Conservation (phyloP, 2,329 filamentous ascomycete genomes). For the Thelonectria olida region DNA sequence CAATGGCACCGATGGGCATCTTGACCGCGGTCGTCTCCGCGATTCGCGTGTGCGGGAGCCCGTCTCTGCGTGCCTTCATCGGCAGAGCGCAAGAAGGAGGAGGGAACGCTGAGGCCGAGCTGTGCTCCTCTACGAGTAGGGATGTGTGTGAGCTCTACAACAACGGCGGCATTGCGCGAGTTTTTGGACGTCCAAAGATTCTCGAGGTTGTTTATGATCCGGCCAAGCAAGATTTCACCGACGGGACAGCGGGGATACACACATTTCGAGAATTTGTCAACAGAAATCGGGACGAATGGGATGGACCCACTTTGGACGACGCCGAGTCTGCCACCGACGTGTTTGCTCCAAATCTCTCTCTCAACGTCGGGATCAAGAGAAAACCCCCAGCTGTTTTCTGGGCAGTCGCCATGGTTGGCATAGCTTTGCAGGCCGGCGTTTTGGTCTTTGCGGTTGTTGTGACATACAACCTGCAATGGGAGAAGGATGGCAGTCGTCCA, state of each 20-base stretch:
- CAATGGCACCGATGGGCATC: conserved; percentile 50
- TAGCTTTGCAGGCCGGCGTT: background rate
- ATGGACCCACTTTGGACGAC: background rate
- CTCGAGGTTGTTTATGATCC: conserved; percentile 41
- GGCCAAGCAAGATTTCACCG: background rate
- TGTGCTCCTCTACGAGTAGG: conserved; percentile 51
- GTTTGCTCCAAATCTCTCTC: conserved; percentile 5
- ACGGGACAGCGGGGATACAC: background rate
- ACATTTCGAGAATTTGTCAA: background rate
- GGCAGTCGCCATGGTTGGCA: background rate
- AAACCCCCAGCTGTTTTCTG: background rate
- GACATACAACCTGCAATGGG: background rate
- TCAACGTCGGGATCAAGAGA: conserved; percentile 22
- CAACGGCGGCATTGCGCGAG: conserved; percentile 42
- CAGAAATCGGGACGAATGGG: background rate
- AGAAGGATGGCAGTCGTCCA: background rate
- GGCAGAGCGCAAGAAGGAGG: conserved; percentile 49
- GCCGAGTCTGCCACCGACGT: background rate
- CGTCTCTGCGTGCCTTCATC: conserved; percentile 48
- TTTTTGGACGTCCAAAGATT: conserved; percentile 45
- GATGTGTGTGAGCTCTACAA: conserved; percentile 52
- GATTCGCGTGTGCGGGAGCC: conserved; percentile 44
- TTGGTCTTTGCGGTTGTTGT: background rate
- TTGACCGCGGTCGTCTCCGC: conserved; percentile 48
- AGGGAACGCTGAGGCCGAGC: conserved; percentile 47